A percentile compares a stretch with the other conserved stretches of the same genome.
Evolutionary conservation across 2,329 filamentous ascomycete species (phyloP).

Genomic region (Trichophaea hybrida): DNA sequence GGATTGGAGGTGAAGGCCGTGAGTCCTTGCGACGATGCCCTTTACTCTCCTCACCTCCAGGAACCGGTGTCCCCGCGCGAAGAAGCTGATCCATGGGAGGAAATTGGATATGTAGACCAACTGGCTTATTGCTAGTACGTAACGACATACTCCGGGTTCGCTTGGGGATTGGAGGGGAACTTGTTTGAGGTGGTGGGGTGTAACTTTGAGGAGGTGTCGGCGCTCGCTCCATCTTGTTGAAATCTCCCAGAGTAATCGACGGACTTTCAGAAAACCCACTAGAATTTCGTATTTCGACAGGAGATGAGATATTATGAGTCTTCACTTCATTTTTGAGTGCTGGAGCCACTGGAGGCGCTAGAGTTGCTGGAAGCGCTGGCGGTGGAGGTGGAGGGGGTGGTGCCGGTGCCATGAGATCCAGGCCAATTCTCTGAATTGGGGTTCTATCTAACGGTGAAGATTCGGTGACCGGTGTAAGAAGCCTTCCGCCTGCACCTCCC

Average conservation of each 20-base stretch:
- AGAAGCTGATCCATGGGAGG: conserved; percentile 40
- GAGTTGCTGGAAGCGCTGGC: not conserved
- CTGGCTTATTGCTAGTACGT: conserved; percentile 42
- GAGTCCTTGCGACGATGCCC: conserved; percentile 39
- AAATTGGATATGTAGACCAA: conserved; percentile 53
- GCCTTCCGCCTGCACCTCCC: conserved; percentile 37
- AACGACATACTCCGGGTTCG: not conserved
- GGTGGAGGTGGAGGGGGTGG: conserved; percentile 9
- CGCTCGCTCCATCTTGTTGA: not conserved
- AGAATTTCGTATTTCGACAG: conserved; percentile 17
- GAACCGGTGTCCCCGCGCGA: conserved; percentile 27
- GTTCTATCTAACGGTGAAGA: conserved; percentile 14
- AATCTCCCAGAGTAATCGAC: conserved; percentile 16
- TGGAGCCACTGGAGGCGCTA: not conserved
- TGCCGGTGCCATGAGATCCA: conserved; percentile 5
- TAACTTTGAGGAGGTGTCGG: conserved; percentile 38
- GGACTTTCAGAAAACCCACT: conserved; percentile 16
- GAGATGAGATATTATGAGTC: conserved; percentile 16
- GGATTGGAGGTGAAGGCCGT: conserved; percentile 43
- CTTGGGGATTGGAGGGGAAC: conserved; percentile 3
- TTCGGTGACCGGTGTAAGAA: conserved; percentile 62
- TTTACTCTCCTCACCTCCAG: not conserved
- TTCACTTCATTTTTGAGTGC: not conserved
- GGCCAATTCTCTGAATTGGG: conserved; percentile 9
- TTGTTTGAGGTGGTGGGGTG: conserved; percentile 42